Percentiles rank a stretch among this genome's conserved stretches.
These are phyloP conservation scores for Oropetium thomaeum DNA, from an alignment of 176 grass and related monocot genomes.

Conservation along the genomic window DNA sequence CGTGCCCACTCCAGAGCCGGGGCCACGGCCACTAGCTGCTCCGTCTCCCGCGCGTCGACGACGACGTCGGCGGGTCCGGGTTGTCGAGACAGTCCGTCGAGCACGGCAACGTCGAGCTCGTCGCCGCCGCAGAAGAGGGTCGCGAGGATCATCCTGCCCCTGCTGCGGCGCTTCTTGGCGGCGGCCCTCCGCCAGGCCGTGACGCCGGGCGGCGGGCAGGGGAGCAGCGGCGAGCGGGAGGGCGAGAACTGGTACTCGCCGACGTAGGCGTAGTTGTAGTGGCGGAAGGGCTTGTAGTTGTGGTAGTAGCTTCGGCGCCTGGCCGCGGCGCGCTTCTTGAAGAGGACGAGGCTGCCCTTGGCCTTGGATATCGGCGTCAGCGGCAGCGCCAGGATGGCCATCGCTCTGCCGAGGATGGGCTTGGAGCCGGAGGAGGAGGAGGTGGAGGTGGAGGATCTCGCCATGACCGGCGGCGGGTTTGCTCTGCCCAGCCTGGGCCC, in stretches of 20 bases:
- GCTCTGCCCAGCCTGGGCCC: background rate
- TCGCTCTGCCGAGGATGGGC: conserved; percentile 49
- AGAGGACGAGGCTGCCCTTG: conserved; percentile 52
- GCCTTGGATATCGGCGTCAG: conserved; percentile 49
- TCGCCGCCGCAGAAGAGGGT: conserved; percentile 49
- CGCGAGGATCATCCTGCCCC: conserved; percentile 32
- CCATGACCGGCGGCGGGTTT: conserved; percentile 9
- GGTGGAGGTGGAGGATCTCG: conserved; percentile 32
- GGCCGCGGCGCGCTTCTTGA: conserved; percentile 51
- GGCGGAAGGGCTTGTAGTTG: conserved; percentile 47
- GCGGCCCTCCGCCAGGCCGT: conserved; percentile 30
- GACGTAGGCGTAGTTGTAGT: conserved; percentile 75
- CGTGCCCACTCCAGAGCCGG: conserved; percentile 19
- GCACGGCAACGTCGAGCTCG: conserved; percentile 34
- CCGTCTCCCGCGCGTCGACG: background rate
- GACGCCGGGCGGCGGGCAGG: conserved; percentile 28
- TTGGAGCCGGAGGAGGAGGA: background rate
- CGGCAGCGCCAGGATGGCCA: conserved; percentile 50
- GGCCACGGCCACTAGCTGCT: background rate
- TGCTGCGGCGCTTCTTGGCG: conserved; percentile 28
- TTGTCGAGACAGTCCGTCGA: conserved; percentile 15
- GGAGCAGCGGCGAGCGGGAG: conserved; percentile 56
- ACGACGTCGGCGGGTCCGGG: background rate
- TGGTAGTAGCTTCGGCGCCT: conserved; percentile 17
- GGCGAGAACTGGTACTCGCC: conserved; percentile 95